Conservation (phyloP, 2,329 filamentous ascomycete genomes). For the Coniella vitis region DNA sequence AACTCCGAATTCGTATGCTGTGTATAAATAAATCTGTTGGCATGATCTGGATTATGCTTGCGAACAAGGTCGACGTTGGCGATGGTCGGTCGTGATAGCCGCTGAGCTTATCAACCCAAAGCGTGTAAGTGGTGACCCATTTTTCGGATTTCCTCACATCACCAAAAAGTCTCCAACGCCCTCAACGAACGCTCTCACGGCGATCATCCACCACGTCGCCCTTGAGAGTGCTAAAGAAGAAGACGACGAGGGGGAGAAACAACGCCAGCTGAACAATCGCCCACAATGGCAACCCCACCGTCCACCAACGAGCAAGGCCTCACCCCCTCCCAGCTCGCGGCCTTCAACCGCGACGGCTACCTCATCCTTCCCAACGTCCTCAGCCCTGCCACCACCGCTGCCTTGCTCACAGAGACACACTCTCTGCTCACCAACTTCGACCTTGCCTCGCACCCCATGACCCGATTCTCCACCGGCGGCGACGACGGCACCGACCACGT, state of each 20-base stretch:
- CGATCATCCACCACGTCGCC: no score
- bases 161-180: not conserved
- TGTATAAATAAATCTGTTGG: no score
- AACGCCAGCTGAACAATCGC: no score
- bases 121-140: no score
- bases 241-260: no score
- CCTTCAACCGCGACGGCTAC: constrained; percentile 80
- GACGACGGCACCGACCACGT: constrained; percentile 63
- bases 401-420: constrained; percentile 69
- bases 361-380: constrained; percentile 79
- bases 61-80: no score
- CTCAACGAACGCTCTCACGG: no score
- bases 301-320: constrained; percentile 45
- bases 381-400: constrained; percentile 53
- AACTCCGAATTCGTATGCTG: no score
- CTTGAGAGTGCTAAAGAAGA: no score
- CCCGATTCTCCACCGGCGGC: constrained; percentile 83
- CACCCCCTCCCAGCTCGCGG: constrained; percentile 60
- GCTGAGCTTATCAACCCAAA: no score
- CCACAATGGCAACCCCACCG: constrained; percentile 1
- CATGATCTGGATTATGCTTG: no score
- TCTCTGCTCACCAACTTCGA: constrained; percentile 68
- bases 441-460: constrained; percentile 82
- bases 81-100: no score
- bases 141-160: not conserved